These are phyloP conservation scores for Geotrichum citri-aurantii DNA, from an alignment of 1,139 yeast genomes.

Conservation along the genomic window DNA sequence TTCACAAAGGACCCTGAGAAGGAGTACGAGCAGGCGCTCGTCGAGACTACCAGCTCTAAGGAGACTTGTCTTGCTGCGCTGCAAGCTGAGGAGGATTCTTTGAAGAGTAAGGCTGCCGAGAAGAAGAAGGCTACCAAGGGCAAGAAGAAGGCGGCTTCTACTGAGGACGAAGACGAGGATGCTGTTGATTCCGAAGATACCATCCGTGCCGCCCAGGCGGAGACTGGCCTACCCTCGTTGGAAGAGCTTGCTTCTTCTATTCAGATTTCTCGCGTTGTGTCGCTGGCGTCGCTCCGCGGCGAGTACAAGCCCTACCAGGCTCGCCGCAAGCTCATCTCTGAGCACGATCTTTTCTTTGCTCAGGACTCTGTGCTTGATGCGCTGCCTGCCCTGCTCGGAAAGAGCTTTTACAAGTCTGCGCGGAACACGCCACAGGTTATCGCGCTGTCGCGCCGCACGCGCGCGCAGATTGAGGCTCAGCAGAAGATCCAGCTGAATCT, in stretches of 20 bases:
- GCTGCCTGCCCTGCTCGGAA: conserved; percentile 79
- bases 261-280: conserved; percentile 34
- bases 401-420: conserved; percentile 57
- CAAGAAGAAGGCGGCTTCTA: neutral
- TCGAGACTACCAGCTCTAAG: conserved; percentile 18
- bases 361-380: conserved; percentile 71
- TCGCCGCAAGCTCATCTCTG: conserved; percentile 35
- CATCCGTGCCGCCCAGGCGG: conserved; percentile 5
- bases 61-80: conserved; percentile 56
- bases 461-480: conserved; percentile 7
- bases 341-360: conserved; percentile 56
- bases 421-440: conserved; percentile 15
- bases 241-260: conserved; percentile 15
- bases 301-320: conserved; percentile 43
- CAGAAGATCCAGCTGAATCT: conserved; percentile 21
- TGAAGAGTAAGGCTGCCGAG: conserved; percentile 11
- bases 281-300: conserved; percentile 40
- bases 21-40: conserved; percentile 3
- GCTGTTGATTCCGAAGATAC: conserved; percentile 10
- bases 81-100: conserved; percentile 45
- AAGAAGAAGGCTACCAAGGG: neutral
- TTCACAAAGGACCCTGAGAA: conserved; percentile 61
- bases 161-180: conserved; percentile 1
- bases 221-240: conserved; percentile 11
- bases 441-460: conserved; percentile 13